Base-by-base conservation (phyloP, 2,329 filamentous ascomycete genomes). In the Pseudomassariella vexata region DNA sequence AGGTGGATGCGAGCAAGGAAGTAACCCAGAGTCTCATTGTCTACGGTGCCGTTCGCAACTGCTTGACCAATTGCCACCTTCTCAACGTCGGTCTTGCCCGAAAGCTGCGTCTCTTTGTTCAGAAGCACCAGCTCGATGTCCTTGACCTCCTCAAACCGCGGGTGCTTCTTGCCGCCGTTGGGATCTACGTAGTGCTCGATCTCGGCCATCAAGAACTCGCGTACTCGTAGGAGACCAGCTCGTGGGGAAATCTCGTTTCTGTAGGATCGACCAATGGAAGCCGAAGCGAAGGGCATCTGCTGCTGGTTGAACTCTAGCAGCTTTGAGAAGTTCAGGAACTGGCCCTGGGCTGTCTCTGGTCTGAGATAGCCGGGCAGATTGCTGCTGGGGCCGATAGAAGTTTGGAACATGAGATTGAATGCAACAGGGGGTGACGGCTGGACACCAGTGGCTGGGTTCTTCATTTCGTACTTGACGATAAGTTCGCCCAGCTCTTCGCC, bases 401-500 rank as follows among this genome's bases (percentile, higher is more conserved):
- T 95, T 62, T 90, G 82, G 72, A 96, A 98, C 92, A 98, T 98
- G 53, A 98, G 79, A 66, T 98, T 98, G 76, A 96, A 95, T 24
- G 87, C 73, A 30, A 94, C 82, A 4, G 92, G 92, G 19, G 84
- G 81, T 18, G 78, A 75, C 22, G 94, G 80, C 48, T 85, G 76
- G 40, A 79, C 76, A 46, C 80, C 83, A 47, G 84, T 94, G 30
- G 73, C 72, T 18, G 90, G 89, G 63, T 94, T 95, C 64, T 78
- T 85, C 60, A 98, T 83, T 45, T 95, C 79, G 62, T 92, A 84
- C 68, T 94, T 94, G 55, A 73, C 77, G 67, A 98, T 95, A 37
- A 98, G 74, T 51, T 81, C 69, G 39, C 87, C 89, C 38, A 96
- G 83, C 60, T 90, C 82, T 26, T 82, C 75, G 45, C 89, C 90